Conservation (phyloP, 192 early-diverging fungal genomes). For the Kickxella alabastrina region DNA sequence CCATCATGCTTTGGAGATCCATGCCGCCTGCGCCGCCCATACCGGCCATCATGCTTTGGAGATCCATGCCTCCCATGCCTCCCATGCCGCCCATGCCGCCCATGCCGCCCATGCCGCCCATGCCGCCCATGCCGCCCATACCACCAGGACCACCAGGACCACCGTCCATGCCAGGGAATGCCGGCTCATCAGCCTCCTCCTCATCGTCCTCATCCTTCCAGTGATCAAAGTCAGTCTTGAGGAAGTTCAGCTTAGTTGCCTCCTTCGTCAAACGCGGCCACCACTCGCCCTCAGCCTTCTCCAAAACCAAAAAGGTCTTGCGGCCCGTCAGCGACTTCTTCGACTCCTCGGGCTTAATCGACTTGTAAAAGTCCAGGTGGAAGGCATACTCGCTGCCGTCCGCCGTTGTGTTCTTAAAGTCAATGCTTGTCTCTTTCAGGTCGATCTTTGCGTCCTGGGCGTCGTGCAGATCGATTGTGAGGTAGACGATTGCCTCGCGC, state of each 20-base stretch:
- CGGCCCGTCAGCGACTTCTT: constrained; percentile 65
- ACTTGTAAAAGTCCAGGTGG: constrained; percentile 67
- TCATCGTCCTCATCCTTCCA: constrained; percentile 97
- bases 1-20: constrained; percentile 22
- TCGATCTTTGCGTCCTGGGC: constrained; percentile 48
- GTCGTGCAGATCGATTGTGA: constrained; percentile 80
- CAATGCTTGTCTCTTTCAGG: constrained; percentile 20
- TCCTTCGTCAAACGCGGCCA: constrained; percentile 85
- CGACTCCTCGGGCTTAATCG: constrained; percentile 70
- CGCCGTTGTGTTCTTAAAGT: constrained; percentile 58
- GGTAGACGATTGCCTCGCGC: constrained; percentile 69
- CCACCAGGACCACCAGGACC: constrained; percentile 52
- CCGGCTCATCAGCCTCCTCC: constrained; percentile 64
- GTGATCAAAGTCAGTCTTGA: constrained; percentile 87
- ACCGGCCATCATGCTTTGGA: constrained; percentile 5
- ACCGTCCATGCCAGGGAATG: constrained; percentile 60
- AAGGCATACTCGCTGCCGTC: constrained; percentile 67
- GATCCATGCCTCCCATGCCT: constrained; percentile 11
- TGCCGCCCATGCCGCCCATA: constrained; percentile 54
- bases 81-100: constrained; percentile 49
- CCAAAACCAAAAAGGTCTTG: constrained; percentile 62
- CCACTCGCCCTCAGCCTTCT: constrained; percentile 70
- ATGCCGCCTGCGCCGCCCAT: constrained; percentile 14
- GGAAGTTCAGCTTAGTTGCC: constrained; percentile 59
- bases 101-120: constrained; percentile 58